phyloP scores from a whole-genome alignment of 129 eudicot genomes.

The Lonicera japonica region DNA sequence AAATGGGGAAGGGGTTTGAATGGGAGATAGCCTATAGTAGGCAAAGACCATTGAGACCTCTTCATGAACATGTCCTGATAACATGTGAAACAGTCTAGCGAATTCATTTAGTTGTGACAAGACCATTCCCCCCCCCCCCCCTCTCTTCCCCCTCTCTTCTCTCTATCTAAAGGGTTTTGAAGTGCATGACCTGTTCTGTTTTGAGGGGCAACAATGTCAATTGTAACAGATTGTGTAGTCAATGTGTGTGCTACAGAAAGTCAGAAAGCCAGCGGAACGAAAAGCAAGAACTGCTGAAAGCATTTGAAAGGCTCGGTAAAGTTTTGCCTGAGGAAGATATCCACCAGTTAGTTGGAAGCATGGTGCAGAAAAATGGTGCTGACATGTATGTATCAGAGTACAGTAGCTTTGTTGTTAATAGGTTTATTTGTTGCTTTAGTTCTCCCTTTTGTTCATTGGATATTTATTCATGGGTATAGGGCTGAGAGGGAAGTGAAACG shows the following conservation, averaged over 20 bases:
- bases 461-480: conserved; percentile 33
- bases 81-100: too few relatives aligned
- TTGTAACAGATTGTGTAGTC: not conserved
- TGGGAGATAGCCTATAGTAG: too few relatives aligned
- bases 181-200: too few relatives aligned
- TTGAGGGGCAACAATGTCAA: too few relatives aligned
- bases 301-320: conserved; percentile 60
- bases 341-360: conserved; percentile 45
- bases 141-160: too few relatives aligned
- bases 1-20: too few relatives aligned
- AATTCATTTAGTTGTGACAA: too few relatives aligned
- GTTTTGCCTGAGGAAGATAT: conserved; percentile 71
- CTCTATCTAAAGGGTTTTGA: too few relatives aligned
- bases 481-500: conserved; percentile 65
- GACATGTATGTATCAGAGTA: conserved; percentile 59
- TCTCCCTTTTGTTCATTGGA: not conserved
- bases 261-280: conserved; percentile 33
- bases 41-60: too few relatives aligned
- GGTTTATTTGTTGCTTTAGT: not conserved
- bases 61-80: too few relatives aligned
- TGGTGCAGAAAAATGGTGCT: conserved; percentile 53
- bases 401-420: not conserved
- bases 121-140: too few relatives aligned
- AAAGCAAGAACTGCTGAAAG: conserved; percentile 47
- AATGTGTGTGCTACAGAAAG: conserved; percentile 31